Evolutionary conservation across 139 green algal genomes (phyloP).

Genomic region (Eudorina sp.): DNA sequence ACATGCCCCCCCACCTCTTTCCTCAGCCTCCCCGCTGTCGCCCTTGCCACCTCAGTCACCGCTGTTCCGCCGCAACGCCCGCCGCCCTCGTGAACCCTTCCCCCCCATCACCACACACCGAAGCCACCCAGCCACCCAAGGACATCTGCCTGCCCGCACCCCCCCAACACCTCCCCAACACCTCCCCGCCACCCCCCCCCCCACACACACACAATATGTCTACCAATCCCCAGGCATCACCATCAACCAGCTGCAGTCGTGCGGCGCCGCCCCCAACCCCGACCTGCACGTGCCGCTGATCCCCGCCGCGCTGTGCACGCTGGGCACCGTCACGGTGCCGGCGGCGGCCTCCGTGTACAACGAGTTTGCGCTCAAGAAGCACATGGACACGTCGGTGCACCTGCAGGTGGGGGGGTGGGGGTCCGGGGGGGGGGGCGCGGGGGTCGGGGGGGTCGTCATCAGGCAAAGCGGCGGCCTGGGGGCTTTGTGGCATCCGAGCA

Average conservation of each 20-base stretch:
- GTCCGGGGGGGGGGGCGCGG: background rate
- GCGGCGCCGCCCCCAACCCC: conserved; percentile 34
- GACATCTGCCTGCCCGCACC: background rate
- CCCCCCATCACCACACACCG: no score
- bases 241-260: conserved; percentile 91
- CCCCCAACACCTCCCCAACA: background rate
- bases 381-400: conserved; percentile 97
- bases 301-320: conserved; percentile 80
- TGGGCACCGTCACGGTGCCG: conserved; percentile 90
- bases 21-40: no score
- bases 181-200: background rate
- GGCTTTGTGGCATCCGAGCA: no score
- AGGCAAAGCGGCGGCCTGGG: no score
- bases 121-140: background rate
- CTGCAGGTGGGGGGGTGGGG: conserved; percentile 72
- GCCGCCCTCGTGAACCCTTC: no score
- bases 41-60: no score
- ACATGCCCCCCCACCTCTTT: no score
- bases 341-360: conserved; percentile 95
- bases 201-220: no score
- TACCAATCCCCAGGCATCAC: conserved; percentile 86
- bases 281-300: conserved; percentile 79
- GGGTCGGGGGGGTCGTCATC: no score
- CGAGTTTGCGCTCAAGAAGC: conserved; percentile 94
- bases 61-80: no score